These are phyloP conservation scores for Carex scoparia DNA, from an alignment of 176 grass and related monocot genomes.

Conservation along the genomic window DNA sequence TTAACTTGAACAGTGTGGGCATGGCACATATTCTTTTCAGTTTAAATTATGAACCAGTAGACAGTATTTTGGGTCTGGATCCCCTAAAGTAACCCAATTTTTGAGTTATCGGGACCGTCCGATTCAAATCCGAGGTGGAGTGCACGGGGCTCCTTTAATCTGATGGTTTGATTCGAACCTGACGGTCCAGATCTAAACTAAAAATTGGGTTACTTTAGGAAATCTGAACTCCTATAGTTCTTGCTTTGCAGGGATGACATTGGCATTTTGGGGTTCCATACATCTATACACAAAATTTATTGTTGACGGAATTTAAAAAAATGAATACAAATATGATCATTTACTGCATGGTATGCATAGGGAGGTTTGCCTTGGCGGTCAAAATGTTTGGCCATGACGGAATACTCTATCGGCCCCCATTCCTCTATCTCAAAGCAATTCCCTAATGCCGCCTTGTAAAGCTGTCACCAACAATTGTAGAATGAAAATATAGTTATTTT, in stretches of 20 bases:
- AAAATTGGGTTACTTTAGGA: too few species aligned
- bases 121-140: too few species aligned
- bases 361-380: slow-evolving; percentile 89
- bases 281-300: background rate
- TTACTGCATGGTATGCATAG: slow-evolving; percentile 86
- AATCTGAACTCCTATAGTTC: too few species aligned
- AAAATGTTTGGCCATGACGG: slow-evolving; percentile 87
- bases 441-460: slow-evolving; percentile 78
- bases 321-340: slow-evolving; percentile 5
- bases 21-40: background rate
- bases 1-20: too few species aligned
- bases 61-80: background rate
- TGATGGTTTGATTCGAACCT: too few species aligned
- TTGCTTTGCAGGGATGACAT: background rate
- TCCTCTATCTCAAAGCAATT: slow-evolving; percentile 93
- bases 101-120: too few species aligned
- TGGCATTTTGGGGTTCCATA: background rate
- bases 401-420: slow-evolving; percentile 87
- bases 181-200: too few species aligned
- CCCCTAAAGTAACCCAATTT: too few species aligned
- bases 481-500: slow-evolving; percentile 10
- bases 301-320: background rate
- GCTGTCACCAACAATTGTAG: slow-evolving; percentile 36
- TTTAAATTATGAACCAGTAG: background rate
- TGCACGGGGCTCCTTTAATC: too few species aligned